A percentile compares a stretch with the other conserved stretches of the same genome.
Conservation (phyloP, 2,329 filamentous ascomycete species). For the Neurospora sp. region DNA sequence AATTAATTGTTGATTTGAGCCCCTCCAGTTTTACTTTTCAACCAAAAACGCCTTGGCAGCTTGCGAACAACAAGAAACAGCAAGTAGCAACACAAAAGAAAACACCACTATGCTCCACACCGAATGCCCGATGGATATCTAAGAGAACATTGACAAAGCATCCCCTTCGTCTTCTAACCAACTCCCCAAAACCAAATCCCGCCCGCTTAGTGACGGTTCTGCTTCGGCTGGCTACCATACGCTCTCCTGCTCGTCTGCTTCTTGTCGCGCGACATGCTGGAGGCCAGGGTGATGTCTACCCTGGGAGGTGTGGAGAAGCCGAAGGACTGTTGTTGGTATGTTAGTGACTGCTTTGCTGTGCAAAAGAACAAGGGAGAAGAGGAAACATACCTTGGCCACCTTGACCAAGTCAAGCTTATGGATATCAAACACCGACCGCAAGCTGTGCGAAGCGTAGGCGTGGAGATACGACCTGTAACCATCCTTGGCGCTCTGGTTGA, state of each 20-base stretch:
- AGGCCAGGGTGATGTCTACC: constrained; percentile 68
- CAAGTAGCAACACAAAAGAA: constrained; percentile 2
- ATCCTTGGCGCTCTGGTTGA: constrained; percentile 75
- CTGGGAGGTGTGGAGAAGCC: constrained; percentile 69
- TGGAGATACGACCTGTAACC: constrained; percentile 86
- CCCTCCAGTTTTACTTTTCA: neutral
- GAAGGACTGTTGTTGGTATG: constrained; percentile 41
- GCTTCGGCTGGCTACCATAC: constrained; percentile 59
- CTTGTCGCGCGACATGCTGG: constrained; percentile 65
- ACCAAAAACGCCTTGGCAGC: neutral
- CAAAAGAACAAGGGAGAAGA: neutral
- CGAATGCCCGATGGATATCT: neutral
- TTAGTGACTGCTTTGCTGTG: neutral
- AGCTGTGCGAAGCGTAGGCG: constrained; percentile 80
- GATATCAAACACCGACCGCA: constrained; percentile 77
- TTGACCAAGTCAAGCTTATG: constrained; percentile 74
- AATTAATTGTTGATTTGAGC: neutral
- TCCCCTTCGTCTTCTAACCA: neutral
- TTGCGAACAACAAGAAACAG: constrained; percentile 2
- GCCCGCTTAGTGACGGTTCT: constrained; percentile 5
- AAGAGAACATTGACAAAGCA: neutral
- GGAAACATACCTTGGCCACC: constrained; percentile 50
- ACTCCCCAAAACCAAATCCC: neutral
- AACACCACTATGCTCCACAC: neutral
- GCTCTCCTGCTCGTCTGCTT: constrained; percentile 53